Evolutionary conservation across 345 rosid genomes (phyloP).

Genomic region (Gossypium arboreum): DNA sequence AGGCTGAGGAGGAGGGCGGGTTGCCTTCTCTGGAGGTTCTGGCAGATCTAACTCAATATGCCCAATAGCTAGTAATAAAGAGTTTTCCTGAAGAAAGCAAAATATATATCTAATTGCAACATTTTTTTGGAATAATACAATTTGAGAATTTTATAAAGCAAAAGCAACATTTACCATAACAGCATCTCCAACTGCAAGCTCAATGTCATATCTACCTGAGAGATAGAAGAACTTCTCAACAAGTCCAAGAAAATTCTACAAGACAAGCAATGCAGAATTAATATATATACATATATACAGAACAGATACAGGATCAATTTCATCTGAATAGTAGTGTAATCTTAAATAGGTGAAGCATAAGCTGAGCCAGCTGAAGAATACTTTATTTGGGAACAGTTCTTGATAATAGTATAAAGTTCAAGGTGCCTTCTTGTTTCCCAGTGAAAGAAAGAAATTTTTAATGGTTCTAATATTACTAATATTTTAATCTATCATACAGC

Average conservation of each 20-base stretch:
- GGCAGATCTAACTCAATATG: constrained; percentile 82
- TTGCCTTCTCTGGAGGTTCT: constrained; percentile 86
- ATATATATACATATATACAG: neutral
- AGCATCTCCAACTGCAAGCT: constrained; percentile 87
- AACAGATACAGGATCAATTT: neutral
- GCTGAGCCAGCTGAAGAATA: neutral
- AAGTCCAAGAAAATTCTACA: constrained; percentile 87
- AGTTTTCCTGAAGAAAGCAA: constrained; percentile 64
- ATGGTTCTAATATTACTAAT: neutral
- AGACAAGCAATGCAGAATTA: constrained; percentile 14
- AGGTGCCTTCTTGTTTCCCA: neutral
- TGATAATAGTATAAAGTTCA: neutral
- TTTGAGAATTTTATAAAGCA: neutral
- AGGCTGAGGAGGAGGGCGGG: constrained; percentile 61
- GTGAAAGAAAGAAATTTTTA: neutral
- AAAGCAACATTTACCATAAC: constrained; percentile 64
- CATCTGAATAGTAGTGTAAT: neutral
- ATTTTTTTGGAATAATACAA: neutral
- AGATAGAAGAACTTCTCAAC: constrained; percentile 94
- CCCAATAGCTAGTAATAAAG: constrained; percentile 64
- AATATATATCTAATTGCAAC: constrained; percentile 9
- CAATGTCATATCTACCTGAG: constrained; percentile 81
- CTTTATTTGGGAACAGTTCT: neutral
- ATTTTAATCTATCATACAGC: neutral
- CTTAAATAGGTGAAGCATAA: neutral